Base-by-base conservation (phyloP, 225 moss, liverwort and hornwort species). In the Physcomitrellopsis africana region DNA sequence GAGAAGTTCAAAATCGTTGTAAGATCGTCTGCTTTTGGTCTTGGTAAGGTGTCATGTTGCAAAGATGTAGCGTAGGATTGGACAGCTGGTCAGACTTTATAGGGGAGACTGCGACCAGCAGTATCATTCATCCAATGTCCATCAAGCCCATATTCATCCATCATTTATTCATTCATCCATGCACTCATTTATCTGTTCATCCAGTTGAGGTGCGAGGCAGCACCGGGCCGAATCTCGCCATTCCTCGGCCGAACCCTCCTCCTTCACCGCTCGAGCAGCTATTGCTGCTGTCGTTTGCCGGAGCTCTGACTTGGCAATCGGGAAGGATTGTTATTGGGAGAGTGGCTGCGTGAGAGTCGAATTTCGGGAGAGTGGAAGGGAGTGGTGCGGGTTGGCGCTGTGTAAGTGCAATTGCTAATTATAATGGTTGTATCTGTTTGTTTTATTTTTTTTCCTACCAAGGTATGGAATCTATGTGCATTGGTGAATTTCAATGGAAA, bases 151-250 rank as follows among this genome's bases (percentile, higher is more conserved):
- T 2, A 10, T 56, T 72, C 78, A 71, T 74, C 52, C 0, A 24
- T 0, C 0, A 46, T 12, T 9, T 3, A 0, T 0, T 0, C 0
- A 0, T 45, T 63, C 48, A 27, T 80, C 46, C 6, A 45, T 29
- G 29, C 4, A 4, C 8, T 0, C 10, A 10, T 10, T 0, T 0
- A 52, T 74, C 70, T 11, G 45, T 74, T 72, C 77, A 77, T 76
- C 72, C n/a, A 0, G 0, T 37, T 0, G 3, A 3, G 19, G 22
- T 3, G 54, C 27, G n/a, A 65, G 66, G 69, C 82, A 71, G 73
- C 82, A 78, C 68, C 73, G 69, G 78, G 82, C 65, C 59, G 82
- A 82, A 78, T 82, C 82, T 82, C 74, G 70, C 69, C 17, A 32
- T 69, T 73, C 74, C 32, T 37, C 78, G 78, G 82, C 82, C 78